Evolutionary conservation across 1,284 basidiomycete genomes (phyloP).

Genomic region (Laetiporus sulphureus): DNA sequence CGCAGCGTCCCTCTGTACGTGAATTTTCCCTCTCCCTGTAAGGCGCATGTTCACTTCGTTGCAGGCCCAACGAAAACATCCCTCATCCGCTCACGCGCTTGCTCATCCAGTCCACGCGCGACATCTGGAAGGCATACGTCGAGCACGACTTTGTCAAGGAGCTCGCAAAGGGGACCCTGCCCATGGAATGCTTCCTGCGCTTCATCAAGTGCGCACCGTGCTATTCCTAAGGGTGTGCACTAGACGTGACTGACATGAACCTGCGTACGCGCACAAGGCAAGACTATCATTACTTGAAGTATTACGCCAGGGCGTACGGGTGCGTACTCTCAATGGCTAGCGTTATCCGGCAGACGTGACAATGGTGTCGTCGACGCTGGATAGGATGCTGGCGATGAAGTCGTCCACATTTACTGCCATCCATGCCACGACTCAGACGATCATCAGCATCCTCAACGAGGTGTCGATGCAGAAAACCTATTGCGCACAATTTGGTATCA

Average conservation of each 20-base stretch:
- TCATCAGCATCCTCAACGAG: conserved; percentile 64
- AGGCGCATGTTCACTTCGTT: not conserved
- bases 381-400: conserved; percentile 74
- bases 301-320: conserved; percentile 74
- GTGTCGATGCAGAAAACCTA: conserved; percentile 68
- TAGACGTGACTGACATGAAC: not conserved
- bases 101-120: conserved; percentile 52
- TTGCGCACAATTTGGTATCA: conserved; percentile 67
- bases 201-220: conserved; percentile 77
- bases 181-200: conserved; percentile 64
- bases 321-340: conserved; percentile 30
- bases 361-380: not conserved
- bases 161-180: conserved; percentile 68
- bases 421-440: conserved; percentile 56
- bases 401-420: conserved; percentile 63
- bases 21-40: not conserved
- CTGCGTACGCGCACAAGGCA: conserved; percentile 39
- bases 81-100: conserved; percentile 67
- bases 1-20: conserved; percentile 50
- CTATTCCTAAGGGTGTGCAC: not conserved
- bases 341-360: not conserved
- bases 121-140: conserved; percentile 71
- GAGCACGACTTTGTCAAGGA: conserved; percentile 80
- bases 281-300: conserved; percentile 72
- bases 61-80: conserved; percentile 51